These are phyloP conservation scores for Geranium brycei DNA, from an alignment of 345 rosid species.

Conservation along the genomic window DNA sequence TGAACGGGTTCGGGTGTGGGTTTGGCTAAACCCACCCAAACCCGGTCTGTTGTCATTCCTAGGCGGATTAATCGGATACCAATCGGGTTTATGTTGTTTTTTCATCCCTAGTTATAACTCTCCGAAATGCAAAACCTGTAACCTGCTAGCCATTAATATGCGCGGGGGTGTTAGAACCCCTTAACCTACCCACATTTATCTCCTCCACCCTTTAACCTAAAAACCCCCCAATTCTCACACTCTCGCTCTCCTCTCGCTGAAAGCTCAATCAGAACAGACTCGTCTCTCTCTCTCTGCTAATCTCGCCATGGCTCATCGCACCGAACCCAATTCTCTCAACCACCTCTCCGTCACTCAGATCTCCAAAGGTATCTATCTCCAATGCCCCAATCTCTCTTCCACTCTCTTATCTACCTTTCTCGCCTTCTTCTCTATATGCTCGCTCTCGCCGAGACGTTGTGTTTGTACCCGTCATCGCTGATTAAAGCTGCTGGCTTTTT, in stretches of 20 bases:
- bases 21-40: too few relatives aligned
- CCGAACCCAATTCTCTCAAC: constrained; percentile 39
- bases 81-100: too few relatives aligned
- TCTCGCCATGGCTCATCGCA: constrained; percentile 50
- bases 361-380: constrained; percentile 60
- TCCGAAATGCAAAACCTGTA: too few relatives aligned
- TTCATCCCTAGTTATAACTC: too few relatives aligned
- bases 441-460: not conserved
- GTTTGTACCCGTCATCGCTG: not conserved
- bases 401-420: constrained; percentile 5
- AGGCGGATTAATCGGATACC: too few relatives aligned
- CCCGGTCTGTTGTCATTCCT: too few relatives aligned
- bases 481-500: not conserved
- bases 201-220: not conserved
- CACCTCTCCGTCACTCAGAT: constrained; percentile 46
- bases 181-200: not conserved
- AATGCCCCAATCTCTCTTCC: not conserved
- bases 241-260: not conserved
- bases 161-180: not conserved
- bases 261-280: not conserved
- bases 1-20: too few relatives aligned
- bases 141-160: not conserved
- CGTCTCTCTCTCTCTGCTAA: constrained; percentile 13
- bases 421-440: not conserved
- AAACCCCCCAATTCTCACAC: not conserved